These are phyloP conservation scores for Trichomonas gallinae DNA, from an alignment of 208 protist species.

Conservation along the genomic window DNA sequence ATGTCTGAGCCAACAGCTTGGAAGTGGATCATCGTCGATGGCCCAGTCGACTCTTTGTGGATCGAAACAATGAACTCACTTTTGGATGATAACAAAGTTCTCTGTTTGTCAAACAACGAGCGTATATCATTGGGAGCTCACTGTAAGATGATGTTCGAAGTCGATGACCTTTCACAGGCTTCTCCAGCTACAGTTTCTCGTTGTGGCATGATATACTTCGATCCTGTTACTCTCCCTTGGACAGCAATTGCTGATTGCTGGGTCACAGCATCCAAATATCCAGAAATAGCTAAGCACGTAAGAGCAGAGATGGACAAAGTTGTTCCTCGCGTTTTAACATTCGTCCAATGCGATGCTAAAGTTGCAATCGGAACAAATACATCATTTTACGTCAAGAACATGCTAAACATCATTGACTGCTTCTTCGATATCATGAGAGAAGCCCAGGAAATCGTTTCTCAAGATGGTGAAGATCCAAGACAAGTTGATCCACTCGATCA, in stretches of 20 bases:
- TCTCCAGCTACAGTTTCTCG: conserved; percentile 89
- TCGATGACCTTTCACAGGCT: too few relatives aligned
- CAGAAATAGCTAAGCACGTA: not conserved
- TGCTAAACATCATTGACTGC: not conserved
- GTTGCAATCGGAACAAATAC: not conserved
- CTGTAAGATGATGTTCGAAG: too few relatives aligned
- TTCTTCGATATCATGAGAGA: not conserved
- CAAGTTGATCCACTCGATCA: not conserved
- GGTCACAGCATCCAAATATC: conserved; percentile 27
- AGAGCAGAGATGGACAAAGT: not conserved
- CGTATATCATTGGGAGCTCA: too few relatives aligned
- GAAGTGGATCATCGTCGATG: conserved; percentile 91
- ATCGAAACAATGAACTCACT: conserved; percentile 97
- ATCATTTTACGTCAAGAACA: not conserved
- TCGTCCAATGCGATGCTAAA: not conserved
- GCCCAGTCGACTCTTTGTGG: conserved; percentile 93
- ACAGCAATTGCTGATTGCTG: conserved; percentile 71
- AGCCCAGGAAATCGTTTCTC: not conserved
- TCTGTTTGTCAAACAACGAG: too few relatives aligned
- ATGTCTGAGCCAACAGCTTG: conserved; percentile 44
- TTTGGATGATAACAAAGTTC: conserved; percentile 94
- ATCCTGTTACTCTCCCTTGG: conserved; percentile 55
- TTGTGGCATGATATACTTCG: conserved; percentile 92
- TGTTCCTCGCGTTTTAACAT: not conserved
- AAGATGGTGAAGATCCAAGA: not conserved